Conservation (phyloP, 2,329 filamentous ascomycete species). For the Apiospora marii region DNA sequence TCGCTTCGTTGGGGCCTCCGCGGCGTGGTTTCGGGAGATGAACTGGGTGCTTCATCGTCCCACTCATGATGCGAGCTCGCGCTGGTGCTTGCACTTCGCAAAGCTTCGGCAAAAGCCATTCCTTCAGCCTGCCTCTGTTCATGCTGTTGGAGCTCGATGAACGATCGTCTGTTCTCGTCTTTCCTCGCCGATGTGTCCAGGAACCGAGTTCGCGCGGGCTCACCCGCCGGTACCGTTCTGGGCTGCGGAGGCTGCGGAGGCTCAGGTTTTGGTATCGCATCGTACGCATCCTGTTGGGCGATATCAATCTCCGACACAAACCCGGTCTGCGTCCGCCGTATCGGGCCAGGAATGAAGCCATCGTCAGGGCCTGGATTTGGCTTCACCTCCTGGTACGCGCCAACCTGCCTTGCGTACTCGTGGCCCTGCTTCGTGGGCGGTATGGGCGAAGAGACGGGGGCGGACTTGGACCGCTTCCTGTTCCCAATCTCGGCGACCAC, state of each 20-base stretch:
- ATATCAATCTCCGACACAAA: conserved; percentile 39
- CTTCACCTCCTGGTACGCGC: conserved; percentile 36
- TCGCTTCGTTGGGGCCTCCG: conserved; percentile 25
- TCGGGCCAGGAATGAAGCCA: conserved; percentile 60
- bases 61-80: conserved; percentile 42
- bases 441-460: conserved; percentile 43
- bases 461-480: conserved; percentile 55
- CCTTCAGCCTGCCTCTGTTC: conserved; percentile 69
- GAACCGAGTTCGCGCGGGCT: conserved; percentile 41
- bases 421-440: conserved; percentile 41
- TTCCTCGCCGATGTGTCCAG: conserved; percentile 47
- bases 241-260: conserved; percentile 32
- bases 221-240: conserved; percentile 41
- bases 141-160: conserved; percentile 65
- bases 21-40: conserved; percentile 39
- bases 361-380: conserved; percentile 39
- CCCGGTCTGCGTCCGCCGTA: conserved; percentile 67
- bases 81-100: conserved; percentile 42
- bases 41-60: conserved; percentile 37
- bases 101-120: conserved; percentile 62
- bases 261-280: not conserved
- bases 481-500: conserved; percentile 76
- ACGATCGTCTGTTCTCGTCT: conserved; percentile 64
- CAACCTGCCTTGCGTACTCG: conserved; percentile 37
- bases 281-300: not conserved